Evolutionary conservation across 2,329 filamentous ascomycete genomes (phyloP), one percentile per base, ranked within the genome.

Genomic region (Myriangium duriaei): DNA sequence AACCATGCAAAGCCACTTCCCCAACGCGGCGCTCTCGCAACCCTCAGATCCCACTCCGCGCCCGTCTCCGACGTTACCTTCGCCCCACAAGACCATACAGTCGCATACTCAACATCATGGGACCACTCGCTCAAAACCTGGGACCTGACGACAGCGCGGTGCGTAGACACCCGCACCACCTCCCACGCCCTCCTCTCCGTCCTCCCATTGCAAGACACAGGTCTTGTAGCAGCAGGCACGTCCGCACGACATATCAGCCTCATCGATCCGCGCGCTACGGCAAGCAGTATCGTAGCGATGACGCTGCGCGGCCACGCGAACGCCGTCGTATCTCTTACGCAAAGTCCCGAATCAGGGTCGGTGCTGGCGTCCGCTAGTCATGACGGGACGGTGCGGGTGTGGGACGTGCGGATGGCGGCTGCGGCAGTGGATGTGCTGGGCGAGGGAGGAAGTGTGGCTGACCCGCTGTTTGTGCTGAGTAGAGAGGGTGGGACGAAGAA

Each of bases 121-220:
- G 92, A 98, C 64, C 87, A 94, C 67, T 82, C 82, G 1, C 67
- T 96, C 49, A 79, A 80, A 46, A 96, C 91, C 0, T 81, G 93
- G 64, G 91, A 98, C 64, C 71, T 98, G 32, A 79, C 86, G 0
- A 95, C 88, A 1, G 69, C 74, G 39, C 66, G 69, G 17, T 73
- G 83, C 42, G 85, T 96, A 30, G 83, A 84, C 54, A 84, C 83
- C 3, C 71, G 91, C 40, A 81, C 82, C 1, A 91, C 86, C 1
- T 76, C 83, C 40, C 82, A 94, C 58, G 76, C 86, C 1, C 71
- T 98, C 5, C 72, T 93, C 43, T 86, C 79, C 18, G 68, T 95
- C 5, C 72, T 76, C 45, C 78, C 86, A 4, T 66, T 98, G 11
- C 74, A 76, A 2, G 69, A 76, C 2, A 63, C 79, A 17, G 62